Evolutionary conservation across 495 filamentous ascomycete species (phyloP), one percentile per base, ranked within the genome.

Genomic region (Poronia punctata): DNA sequence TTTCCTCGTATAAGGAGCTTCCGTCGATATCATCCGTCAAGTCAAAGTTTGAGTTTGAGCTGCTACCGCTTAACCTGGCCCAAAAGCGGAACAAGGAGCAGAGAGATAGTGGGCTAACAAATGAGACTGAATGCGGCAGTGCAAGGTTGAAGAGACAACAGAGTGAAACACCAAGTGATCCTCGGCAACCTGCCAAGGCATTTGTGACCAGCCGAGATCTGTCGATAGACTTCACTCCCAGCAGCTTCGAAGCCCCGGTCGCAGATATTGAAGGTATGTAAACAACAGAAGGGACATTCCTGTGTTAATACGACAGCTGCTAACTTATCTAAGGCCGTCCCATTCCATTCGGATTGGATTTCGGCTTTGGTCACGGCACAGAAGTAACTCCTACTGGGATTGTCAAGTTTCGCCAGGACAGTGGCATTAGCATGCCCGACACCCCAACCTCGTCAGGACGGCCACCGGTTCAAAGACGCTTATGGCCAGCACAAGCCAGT

Each of bases 1-100:
- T 29, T 17, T 33, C 32, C 26, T 35, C 38, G 19, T 27, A 16
- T 23, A 15, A 28, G 9, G 24, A 47, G 2, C 28, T 27, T 2
- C 27, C 26, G 6, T 49, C 40, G n/a, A 20, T 27, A 0, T 17
- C 26, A 16, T 33, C 51, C 3, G 20, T 33, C 0, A 23, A 36
- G 18, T 52, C 55, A 0, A 56, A 59, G 40, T 59, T 59, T 15
- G 22, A 46, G 1, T 56, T 56, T 8, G 44, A 51, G 19, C 47
- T 59, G 12, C 14, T 59, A 2, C 38, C 55, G 0, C 52, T 59
- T 2, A 38, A 43, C 0, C 30, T 44, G 17, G 52, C 52, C 0
- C 52, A 46, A 33, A 16, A 28, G 2, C 32, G 32, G 28, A 39
- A 55, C 14, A 55, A 46, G 26, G 1, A 19, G 16, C 43, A 55